These are phyloP conservation scores for Xylaria palmicola DNA, from an alignment of 495 filamentous ascomycete species.

Conservation along the genomic window DNA sequence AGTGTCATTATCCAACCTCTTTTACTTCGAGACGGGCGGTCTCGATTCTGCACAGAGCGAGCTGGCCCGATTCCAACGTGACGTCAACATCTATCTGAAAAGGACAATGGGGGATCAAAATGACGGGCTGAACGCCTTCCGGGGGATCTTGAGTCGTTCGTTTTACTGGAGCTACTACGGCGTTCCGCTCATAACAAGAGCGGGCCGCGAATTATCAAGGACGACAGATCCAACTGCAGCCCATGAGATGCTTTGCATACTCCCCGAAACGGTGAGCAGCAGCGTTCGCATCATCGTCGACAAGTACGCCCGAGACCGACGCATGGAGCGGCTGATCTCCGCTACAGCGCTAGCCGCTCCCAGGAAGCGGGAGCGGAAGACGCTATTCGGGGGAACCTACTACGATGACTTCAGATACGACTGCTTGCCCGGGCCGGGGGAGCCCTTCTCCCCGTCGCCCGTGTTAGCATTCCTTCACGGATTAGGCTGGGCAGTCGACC, in stretches of 20 bases:
- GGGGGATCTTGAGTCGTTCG: background rate
- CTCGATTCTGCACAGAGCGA: background rate
- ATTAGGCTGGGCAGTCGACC: background rate
- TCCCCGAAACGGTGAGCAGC: background rate
- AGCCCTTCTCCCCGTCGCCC: background rate
- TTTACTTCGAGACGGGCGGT: background rate
- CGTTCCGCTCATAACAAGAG: background rate
- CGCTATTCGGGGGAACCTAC: background rate
- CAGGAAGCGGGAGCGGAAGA: background rate
- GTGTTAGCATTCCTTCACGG: background rate
- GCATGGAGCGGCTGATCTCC: background rate
- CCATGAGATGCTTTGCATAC: background rate
- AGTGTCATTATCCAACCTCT: background rate
- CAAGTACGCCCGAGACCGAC: background rate
- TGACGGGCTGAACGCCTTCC: constrained; percentile 1
- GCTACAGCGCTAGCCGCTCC: background rate
- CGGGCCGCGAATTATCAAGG: background rate
- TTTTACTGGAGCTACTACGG: background rate
- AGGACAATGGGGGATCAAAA: background rate
- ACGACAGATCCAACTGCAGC: background rate
- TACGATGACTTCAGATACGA: background rate
- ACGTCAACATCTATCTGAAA: background rate
- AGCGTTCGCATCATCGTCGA: background rate
- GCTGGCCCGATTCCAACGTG: background rate
- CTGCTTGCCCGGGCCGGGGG: background rate